Evolutionary conservation across 31 red algal species (phyloP), one percentile per base, ranked within the genome.

Genomic region (Odonthalia washingtoniensis): DNA sequence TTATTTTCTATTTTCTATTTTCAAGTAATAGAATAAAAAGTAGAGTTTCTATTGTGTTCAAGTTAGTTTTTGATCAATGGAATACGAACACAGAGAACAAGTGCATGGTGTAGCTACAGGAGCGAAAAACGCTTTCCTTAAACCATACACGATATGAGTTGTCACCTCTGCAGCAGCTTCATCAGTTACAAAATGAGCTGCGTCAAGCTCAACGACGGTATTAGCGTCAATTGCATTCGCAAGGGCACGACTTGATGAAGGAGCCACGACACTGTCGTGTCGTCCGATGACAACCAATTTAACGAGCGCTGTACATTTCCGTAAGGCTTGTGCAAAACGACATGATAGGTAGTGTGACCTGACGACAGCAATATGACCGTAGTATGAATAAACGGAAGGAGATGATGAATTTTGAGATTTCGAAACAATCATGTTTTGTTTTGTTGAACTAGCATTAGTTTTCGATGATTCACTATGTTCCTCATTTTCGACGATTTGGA

Each of bases 151-250:
- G n/a, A 83, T 87, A 45, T 82, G 78, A 46, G 65, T 87, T 43
- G 82, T 88, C 28, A 94, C 91, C 57, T 83, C 70, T 32, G 83
- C 91, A 6, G 78, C 91, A 5, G 72, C 80, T 49, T 94, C 91
- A 79, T 94, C 91, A 21, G 85, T 84, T 31, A 94, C 82, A 67
- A 94, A 94, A 63, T 94, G 91, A 1, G 91, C 83, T 6, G 84
- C 91, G 41, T 87, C 74, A 39, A 94, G 76, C 70, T 94, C 91
- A 38, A 94, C 57, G 1, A 94, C 69, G n/a, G 79, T 83, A 40
- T 89, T 82, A 37, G 91, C 91, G 52, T 72, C 91, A 43, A 94
- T 82, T 18, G 49, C 44, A 49, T 9, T 42, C 38, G 85, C 83
- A 16, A 94, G 91, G 32, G 84, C 77, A 46, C 91, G 77, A 0